Evolutionary conservation across 2,329 filamentous ascomycete species (phyloP).

Genomic region (Calonectria fujianensis): DNA sequence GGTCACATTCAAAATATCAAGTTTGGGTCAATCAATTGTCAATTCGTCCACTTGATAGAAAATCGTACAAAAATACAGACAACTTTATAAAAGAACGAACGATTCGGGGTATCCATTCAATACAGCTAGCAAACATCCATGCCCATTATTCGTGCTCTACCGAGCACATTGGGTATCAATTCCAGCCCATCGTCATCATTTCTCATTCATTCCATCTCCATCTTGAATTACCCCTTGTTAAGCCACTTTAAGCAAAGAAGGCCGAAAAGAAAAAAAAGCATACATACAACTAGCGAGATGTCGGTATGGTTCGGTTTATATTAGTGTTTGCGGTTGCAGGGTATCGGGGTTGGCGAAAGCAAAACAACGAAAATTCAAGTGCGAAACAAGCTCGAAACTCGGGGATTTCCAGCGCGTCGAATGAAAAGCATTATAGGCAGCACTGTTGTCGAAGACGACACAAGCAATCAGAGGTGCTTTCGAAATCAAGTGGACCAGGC

Average conservation of each 20-base stretch:
- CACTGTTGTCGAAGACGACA: slow-evolving; percentile 48
- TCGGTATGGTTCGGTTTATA: slow-evolving; percentile 18
- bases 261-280: slow-evolving; percentile 24
- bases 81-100: slow-evolving; percentile 41
- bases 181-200: slow-evolving; percentile 34
- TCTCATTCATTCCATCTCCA: slow-evolving; percentile 24
- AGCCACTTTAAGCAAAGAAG: slow-evolving; percentile 18
- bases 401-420: slow-evolving; percentile 29
- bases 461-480: slow-evolving; percentile 43
- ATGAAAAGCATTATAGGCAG: slow-evolving; percentile 24
- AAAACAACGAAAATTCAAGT: slow-evolving; percentile 30
- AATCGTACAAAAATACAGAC: slow-evolving; percentile 22
- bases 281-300: slow-evolving; percentile 18
- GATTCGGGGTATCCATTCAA: slow-evolving; percentile 49
- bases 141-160: slow-evolving; percentile 35
- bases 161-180: slow-evolving; percentile 49
- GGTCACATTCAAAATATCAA: not conserved
- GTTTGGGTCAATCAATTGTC: not conserved
- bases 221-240: slow-evolving; percentile 21
- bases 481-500: slow-evolving; percentile 62
- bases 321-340: slow-evolving; percentile 25
- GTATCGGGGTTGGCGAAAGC: slow-evolving; percentile 36
- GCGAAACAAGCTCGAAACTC: slow-evolving; percentile 31
- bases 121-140: slow-evolving; percentile 18
- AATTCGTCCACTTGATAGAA: slow-evolving; percentile 6